phyloP scores from a whole-genome alignment of 2,329 filamentous ascomycete species.

The Pyrenochaeta sp. region DNA sequence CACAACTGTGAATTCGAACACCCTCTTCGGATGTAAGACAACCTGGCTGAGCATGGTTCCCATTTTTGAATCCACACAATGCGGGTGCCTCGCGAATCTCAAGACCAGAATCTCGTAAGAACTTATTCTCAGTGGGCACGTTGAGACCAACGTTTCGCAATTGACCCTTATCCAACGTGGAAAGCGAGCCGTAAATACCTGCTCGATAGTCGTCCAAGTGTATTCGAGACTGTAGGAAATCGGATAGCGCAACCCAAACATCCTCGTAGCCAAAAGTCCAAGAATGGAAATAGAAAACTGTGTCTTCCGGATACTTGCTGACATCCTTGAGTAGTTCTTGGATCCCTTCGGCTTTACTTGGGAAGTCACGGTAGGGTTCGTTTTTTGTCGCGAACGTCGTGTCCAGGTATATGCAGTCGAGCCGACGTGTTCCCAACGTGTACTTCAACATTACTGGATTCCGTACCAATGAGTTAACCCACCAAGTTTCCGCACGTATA shows the following conservation, averaged over 20 bases:
- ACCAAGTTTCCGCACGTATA: slow-evolving; percentile 85
- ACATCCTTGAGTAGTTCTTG: slow-evolving; percentile 76
- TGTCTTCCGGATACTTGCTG: slow-evolving; percentile 71
- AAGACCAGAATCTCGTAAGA: slow-evolving; percentile 42
- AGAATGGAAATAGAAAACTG: slow-evolving; percentile 81
- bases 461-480: slow-evolving; percentile 75
- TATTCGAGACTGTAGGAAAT: slow-evolving; percentile 72
- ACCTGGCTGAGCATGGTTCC: slow-evolving; percentile 73
- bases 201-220: slow-evolving; percentile 86
- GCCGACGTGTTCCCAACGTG: slow-evolving; percentile 52
- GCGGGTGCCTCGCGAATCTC: slow-evolving; percentile 66
- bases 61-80: slow-evolving; percentile 76
- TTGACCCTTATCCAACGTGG: slow-evolving; percentile 37
- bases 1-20: slow-evolving; percentile 84
- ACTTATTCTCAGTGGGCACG: slow-evolving; percentile 37
- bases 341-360: slow-evolving; percentile 76
- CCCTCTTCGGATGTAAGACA: slow-evolving; percentile 71
- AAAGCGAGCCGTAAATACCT: slow-evolving; percentile 70
- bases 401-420: slow-evolving; percentile 89
- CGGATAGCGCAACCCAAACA: slow-evolving; percentile 83
- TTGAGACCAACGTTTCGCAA: slow-evolving; percentile 46
- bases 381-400: slow-evolving; percentile 74
- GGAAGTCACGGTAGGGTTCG: slow-evolving; percentile 60
- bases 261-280: slow-evolving; percentile 97
- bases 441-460: slow-evolving; percentile 81